These are phyloP conservation scores for Kurtzmaniella natalensis DNA, from an alignment of 1,139 yeast genomes.

Conservation along the genomic window DNA sequence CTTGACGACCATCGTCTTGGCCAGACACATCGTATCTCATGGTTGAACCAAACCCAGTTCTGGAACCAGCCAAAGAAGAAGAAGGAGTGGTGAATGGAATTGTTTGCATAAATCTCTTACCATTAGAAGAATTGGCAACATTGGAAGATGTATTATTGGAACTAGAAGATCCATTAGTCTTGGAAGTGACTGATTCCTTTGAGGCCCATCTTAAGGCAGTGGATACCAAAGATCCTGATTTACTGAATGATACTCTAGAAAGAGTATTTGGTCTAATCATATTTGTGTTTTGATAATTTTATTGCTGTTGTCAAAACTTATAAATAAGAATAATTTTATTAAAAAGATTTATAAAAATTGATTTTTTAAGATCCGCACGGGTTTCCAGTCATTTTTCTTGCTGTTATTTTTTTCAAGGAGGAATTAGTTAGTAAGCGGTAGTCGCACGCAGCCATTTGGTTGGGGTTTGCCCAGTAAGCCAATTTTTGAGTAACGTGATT, in stretches of 20 bases:
- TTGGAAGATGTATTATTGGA: no score
- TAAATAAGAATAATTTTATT: no score
- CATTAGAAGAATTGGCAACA: no score
- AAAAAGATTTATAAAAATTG: no score
- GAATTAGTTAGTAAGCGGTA: conserved; percentile 1
- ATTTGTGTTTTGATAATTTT: no score
- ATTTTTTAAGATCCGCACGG: no score
- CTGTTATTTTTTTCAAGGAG: not conserved
- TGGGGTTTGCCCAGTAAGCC: conserved; percentile 1
- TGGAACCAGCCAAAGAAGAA: conserved; percentile 19
- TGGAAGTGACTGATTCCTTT: no score
- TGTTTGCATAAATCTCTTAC: conserved; percentile 42
- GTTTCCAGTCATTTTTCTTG: no score
- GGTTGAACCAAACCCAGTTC: conserved; percentile 10
- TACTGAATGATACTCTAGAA: not conserved
- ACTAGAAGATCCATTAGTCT: no score
- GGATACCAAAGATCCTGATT: not conserved
- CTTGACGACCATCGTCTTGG: conserved; percentile 10
- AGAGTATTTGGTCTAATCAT: conserved; percentile 4
- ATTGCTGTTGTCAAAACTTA: not conserved
- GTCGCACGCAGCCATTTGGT: not conserved
- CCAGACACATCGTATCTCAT: conserved; percentile 20
- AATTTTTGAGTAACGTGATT: conserved; percentile 1
- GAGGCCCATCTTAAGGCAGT: conserved; percentile 18
- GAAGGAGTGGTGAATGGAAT: conserved; percentile 24